Conservation (phyloP, 1,284 basidiomycete species). For the Erythrobasidium hasegawianum region DNA sequence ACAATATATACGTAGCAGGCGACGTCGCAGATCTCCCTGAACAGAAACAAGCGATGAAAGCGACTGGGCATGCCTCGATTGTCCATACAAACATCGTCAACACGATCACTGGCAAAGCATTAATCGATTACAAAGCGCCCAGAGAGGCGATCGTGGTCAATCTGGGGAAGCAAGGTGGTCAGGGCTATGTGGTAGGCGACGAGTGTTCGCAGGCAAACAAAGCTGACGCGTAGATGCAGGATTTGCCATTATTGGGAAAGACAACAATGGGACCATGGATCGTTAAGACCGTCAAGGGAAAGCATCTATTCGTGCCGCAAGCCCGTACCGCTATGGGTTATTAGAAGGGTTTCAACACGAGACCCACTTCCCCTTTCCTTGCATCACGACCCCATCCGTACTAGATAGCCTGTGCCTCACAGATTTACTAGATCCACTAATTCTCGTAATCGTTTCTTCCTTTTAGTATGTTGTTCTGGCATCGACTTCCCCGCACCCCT, state of each 20-base stretch:
- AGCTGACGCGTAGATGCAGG: too few species aligned
- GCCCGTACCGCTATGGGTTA: constrained; percentile 21
- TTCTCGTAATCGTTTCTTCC: too few species aligned
- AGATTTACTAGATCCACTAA: too few species aligned
- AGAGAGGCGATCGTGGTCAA: constrained; percentile 27
- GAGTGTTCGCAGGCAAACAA: too few species aligned
- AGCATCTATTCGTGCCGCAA: constrained; percentile 21
- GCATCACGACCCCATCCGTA: too few species aligned
- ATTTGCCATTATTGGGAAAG: constrained; percentile 24
- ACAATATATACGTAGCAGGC: constrained; percentile 21
- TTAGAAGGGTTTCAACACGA: too few species aligned
- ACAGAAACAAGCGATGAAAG: constrained; percentile 29
- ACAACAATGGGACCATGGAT: constrained; percentile 20
- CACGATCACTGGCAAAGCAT: constrained; percentile 9
- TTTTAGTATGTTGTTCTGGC: too few species aligned
- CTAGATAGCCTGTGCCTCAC: too few species aligned
- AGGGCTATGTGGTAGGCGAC: constrained; percentile 14
- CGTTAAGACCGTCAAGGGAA: constrained; percentile 26
- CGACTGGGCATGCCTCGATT: constrained; percentile 13
- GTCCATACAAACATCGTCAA: constrained; percentile 20
- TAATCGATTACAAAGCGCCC: constrained; percentile 12
- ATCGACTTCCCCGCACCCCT: too few species aligned
- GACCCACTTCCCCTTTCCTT: too few species aligned
- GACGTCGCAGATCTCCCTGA: constrained; percentile 31
- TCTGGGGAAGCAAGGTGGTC: constrained; percentile 7